These are phyloP conservation scores for Penicillium paradoxum DNA, from an alignment of 495 filamentous ascomycete species.

Conservation along the genomic window DNA sequence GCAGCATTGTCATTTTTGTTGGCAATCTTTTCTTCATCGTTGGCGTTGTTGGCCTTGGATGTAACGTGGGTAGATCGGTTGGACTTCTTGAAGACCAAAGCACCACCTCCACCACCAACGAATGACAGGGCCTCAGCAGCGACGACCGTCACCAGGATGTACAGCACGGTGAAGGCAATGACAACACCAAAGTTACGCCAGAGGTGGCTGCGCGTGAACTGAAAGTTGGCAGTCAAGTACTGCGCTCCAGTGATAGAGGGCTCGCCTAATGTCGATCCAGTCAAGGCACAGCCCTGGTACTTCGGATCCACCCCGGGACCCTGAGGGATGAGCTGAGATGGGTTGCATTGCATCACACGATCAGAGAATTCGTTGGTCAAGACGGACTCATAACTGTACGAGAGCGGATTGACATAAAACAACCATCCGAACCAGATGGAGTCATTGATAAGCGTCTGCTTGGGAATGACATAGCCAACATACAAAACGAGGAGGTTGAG, in stretches of 20 bases:
- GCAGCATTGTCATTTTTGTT: slow-evolving; percentile 32
- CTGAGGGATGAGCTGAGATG: slow-evolving; percentile 51
- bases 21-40: slow-evolving; percentile 45
- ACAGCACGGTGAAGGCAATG: slow-evolving; percentile 63
- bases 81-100: slow-evolving; percentile 64
- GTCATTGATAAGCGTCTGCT: slow-evolving; percentile 53
- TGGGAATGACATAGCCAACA: slow-evolving; percentile 76
- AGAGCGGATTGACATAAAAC: slow-evolving; percentile 66
- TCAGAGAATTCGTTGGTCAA: slow-evolving; percentile 64
- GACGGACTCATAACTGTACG: slow-evolving; percentile 70
- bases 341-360: slow-evolving; percentile 54
- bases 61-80: slow-evolving; percentile 52
- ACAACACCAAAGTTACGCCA: slow-evolving; percentile 82
- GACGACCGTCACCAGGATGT: slow-evolving; percentile 61
- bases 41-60: slow-evolving; percentile 33
- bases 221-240: slow-evolving; percentile 53
- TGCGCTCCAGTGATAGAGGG: slow-evolving; percentile 50
- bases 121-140: slow-evolving; percentile 53
- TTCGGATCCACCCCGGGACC: slow-evolving; percentile 45
- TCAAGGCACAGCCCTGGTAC: slow-evolving; percentile 60
- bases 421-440: slow-evolving; percentile 82
- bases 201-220: slow-evolving; percentile 59
- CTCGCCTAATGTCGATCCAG: slow-evolving; percentile 46
- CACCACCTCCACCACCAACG: slow-evolving; percentile 50
- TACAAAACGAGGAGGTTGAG: slow-evolving; percentile 68